Base-by-base conservation (phyloP, 2,329 filamentous ascomycete species). In the Pseudovirgaria hyperparasitica region DNA sequence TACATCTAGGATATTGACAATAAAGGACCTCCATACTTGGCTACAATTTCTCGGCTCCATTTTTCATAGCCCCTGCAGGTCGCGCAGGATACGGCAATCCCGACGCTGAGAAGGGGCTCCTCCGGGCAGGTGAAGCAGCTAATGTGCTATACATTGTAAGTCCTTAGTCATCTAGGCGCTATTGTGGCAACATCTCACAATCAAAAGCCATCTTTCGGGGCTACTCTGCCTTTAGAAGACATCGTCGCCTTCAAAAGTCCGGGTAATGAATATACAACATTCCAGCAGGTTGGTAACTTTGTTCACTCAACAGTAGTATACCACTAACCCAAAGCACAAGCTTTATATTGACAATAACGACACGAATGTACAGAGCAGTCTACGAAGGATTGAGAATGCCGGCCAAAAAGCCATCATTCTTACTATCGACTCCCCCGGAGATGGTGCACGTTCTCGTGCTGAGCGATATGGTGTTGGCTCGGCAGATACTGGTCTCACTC, bases 121-220 rank as follows among this genome's bases (percentile, higher is more conserved):
- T 66, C 29, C 55, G 60, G 48, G 63, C 54, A 20, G 65, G 67
- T 8, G 60, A 48, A 6, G 43, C 51, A n/a, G 57, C 54, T 5
- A 49, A 60, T 27, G 64, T 70, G 27, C 54, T 67, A 3, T 70
- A 70, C 45, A 62, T 68, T 27, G n/a, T n/a, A n/a, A n/a, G n/a
- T n/a, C n/a, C n/a, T n/a, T n/a, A n/a, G n/a, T n/a, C n/a, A n/a
- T n/a, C n/a, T n/a, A n/a, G n/a, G n/a, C n/a, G n/a, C n/a, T n/a
- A n/a, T n/a, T n/a, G n/a, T n/a, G n/a, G n/a, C n/a, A n/a, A n/a
- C n/a, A n/a, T 10, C 14, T 21, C n/a, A 15, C 8, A 6, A 9
- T 14, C 9, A 7, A n/a, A 25, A 26, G 45, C 26, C 53, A 1
- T 43, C 55, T 3, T 50, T 57, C 18, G 54, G 46, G 15, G 42